Evolutionary conservation across 192 early-diverging fungal genomes (phyloP), one percentile per base, ranked within the genome.

Genomic region (Spinellus fusiger): DNA sequence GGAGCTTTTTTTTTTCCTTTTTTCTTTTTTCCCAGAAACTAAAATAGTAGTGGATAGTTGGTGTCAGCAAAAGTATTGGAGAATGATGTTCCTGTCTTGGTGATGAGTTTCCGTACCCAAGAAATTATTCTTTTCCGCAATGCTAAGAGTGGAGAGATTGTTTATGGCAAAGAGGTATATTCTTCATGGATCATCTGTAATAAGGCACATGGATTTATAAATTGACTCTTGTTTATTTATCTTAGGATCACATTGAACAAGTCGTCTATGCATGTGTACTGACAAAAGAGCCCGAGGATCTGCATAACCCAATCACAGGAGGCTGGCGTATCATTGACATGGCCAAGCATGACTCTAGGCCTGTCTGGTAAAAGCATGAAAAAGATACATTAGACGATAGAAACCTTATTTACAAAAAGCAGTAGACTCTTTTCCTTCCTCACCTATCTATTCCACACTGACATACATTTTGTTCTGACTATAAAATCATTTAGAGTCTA

Each of bases 281-380:
- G 54, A 95, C 96, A 28, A 89, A 93, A 61, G 86, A 87, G 8
- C 87, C 92, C 54, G 87, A 88, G 52, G 85, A 82, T 52, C 77
- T 87, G 26, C 70, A 81, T 34, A 89, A 93, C 71, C 89, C 89
- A 3, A 69, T 90, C 61, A 98, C 96, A 20, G 76, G 79, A 56
- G 94, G 95, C 54, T 96, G 95, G 90, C 86, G 85, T 75, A 84
- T 96, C 69, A 92, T 98, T 68, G 90, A 93, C 61, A 84, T 91
- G 78, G 89, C 89, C 69, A 91, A 91, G 75, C 84, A 86, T 50
- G 67, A 70, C 23, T 77, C 75, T 15, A 47, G 72, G 55, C 72
- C 72, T 5, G 62, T 62, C 9, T 74, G 72, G 72, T 74, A 73
- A 47, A 69, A 49, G 27, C 8, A 44, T 44, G 13, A 18, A 18